Conservation (phyloP, 2,329 filamentous ascomycete genomes). For the Sporothrix humicola region DNA sequence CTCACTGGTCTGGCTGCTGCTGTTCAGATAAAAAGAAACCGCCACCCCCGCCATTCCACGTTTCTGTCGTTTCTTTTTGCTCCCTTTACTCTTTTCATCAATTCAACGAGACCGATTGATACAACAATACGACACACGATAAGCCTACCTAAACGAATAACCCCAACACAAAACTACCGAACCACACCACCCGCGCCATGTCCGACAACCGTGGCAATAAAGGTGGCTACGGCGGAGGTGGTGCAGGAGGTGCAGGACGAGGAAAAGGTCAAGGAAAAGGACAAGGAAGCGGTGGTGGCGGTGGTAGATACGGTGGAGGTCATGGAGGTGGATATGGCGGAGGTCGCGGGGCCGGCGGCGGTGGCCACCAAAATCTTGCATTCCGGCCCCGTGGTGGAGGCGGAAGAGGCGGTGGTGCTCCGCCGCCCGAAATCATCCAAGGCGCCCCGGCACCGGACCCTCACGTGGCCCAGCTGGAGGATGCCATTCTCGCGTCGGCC, state of each 20-base stretch:
- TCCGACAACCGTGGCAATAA: not conserved
- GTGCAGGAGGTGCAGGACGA: not conserved
- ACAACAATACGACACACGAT: no score
- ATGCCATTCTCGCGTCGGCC: conserved; percentile 27
- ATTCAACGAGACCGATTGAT: not conserved
- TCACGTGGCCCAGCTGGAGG: conserved; percentile 30
- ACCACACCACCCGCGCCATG: not conserved
- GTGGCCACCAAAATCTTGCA: not conserved
- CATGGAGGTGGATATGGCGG: not conserved
- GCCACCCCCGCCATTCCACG: not conserved
- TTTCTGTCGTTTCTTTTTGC: not conserved
- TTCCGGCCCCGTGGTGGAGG: no score
- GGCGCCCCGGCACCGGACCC: conserved; percentile 29
- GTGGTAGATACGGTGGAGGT: not conserved
- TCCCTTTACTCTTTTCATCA: not conserved
- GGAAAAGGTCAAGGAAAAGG: not conserved
- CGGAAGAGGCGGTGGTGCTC: no score
- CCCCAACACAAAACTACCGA: not conserved
- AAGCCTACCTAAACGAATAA: not conserved
- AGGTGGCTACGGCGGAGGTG: not conserved
- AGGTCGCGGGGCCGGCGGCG: not conserved
- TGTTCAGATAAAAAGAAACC: not conserved
- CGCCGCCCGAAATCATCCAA: no score
- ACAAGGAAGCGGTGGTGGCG: not conserved
- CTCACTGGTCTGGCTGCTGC: not conserved